A percentile compares a stretch with the other conserved stretches of the same genome.
Conservation (phyloP, 192 early-diverging fungal genomes). For the Funneliformis geosporum region DNA sequence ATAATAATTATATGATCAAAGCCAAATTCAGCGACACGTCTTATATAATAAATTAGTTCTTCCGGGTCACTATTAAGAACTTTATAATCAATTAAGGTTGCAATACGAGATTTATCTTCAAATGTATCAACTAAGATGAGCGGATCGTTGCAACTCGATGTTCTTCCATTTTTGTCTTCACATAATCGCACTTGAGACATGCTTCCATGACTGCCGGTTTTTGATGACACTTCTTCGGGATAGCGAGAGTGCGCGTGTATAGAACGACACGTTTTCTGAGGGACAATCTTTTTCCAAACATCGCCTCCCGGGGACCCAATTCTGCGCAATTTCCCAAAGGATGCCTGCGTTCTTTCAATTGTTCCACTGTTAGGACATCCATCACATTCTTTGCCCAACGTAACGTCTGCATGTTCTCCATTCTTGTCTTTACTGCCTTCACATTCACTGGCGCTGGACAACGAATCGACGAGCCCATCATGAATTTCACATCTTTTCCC, state of each 20-base stretch:
- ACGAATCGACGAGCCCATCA: slow-evolving; percentile 17
- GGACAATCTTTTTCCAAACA: neutral
- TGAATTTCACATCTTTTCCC: slow-evolving; percentile 16
- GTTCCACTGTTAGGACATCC: neutral
- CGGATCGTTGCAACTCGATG: neutral
- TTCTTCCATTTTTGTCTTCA: neutral
- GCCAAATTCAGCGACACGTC: slow-evolving; percentile 13
- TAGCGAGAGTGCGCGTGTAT: neutral
- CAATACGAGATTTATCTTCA: slow-evolving; percentile 20
- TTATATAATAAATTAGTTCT: slow-evolving; percentile 22
- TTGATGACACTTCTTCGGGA: neutral
- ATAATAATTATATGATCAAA: slow-evolving; percentile 24
- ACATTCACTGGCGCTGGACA: neutral
- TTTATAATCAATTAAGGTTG: slow-evolving; percentile 12
- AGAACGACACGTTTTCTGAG: neutral
- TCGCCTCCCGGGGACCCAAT: neutral
- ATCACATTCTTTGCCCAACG: neutral
- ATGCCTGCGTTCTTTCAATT: slow-evolving; percentile 1
- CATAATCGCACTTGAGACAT: neutral
- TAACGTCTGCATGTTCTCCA: neutral
- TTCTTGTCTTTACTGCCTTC: too few species aligned
- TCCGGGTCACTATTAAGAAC: slow-evolving; percentile 1
- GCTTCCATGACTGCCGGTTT: neutral
- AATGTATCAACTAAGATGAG: slow-evolving; percentile 24
- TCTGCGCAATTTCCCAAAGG: slow-evolving; percentile 20